phyloP scores from a whole-genome alignment of 108 stramenopile genomes.

The Discostella pseudostelligera region DNA sequence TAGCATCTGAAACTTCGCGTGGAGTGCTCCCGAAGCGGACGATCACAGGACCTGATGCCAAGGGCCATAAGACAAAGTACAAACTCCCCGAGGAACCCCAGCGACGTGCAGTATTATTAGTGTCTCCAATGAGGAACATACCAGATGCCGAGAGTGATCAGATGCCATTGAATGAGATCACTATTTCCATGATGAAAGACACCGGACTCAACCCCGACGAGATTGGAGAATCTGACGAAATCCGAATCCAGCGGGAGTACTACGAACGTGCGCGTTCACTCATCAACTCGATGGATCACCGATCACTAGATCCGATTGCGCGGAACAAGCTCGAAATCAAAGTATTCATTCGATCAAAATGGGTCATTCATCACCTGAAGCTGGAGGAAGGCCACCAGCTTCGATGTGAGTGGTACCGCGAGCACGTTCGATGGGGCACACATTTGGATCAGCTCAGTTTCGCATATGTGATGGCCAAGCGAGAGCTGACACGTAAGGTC shows the following conservation, averaged over 20 bases:
- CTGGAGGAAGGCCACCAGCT: conserved; percentile 65
- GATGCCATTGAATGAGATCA: conserved; percentile 50
- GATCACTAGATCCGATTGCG: conserved; percentile 52
- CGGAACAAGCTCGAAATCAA: conserved; percentile 53
- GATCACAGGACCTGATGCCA: conserved; percentile 40
- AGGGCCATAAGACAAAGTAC: conserved; percentile 57
- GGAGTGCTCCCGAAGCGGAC: conserved; percentile 21
- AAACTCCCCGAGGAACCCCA: conserved; percentile 63
- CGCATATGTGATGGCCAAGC: conserved; percentile 71
- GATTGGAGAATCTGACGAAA: conserved; percentile 40
- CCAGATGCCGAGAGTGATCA: conserved; percentile 28
- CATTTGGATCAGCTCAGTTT: conserved; percentile 73
- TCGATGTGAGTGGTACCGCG: conserved; percentile 84
- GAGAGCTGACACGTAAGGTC: conserved; percentile 59
- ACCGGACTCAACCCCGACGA: conserved; percentile 36
- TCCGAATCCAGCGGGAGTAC: conserved; percentile 63
- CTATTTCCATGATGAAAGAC: conserved; percentile 66
- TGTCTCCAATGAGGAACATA: conserved; percentile 42
- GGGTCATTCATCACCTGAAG: conserved; percentile 73
- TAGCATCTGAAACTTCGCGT: conserved; percentile 57
- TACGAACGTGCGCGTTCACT: conserved; percentile 60
- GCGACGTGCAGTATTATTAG: conserved; percentile 58
- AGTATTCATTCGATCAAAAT: conserved; percentile 71
- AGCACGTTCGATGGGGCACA: conserved; percentile 66
- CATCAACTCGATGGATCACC: conserved; percentile 59